Conservation (phyloP, 768 basidiomycete species). For the Amanita pallidorosea region DNA sequence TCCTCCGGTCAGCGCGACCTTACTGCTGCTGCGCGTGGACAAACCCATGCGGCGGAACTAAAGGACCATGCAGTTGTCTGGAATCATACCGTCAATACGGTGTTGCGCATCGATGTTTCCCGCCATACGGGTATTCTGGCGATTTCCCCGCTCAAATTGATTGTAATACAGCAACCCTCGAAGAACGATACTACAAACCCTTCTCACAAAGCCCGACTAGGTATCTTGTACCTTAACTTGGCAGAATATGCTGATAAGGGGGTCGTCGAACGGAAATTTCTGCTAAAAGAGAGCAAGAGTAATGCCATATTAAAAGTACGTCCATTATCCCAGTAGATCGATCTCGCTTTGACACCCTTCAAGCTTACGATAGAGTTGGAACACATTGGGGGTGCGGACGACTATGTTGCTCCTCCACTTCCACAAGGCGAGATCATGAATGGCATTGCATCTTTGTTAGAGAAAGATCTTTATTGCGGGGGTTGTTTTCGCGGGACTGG, state of each 20-base stretch:
- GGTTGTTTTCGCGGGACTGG: conserved; percentile 21
- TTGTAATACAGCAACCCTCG: conserved; percentile 52
- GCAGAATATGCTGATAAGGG: conserved; percentile 64
- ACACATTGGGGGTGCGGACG: conserved; percentile 39
- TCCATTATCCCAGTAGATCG: conserved; percentile 2
- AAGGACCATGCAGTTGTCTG: conserved; percentile 57
- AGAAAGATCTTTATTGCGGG: conserved; percentile 41
- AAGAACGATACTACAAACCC: conserved; percentile 40
- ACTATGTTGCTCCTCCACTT: conserved; percentile 55
- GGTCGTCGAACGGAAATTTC: conserved; percentile 49
- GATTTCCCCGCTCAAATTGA: conserved; percentile 54
- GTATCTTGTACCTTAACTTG: conserved; percentile 58
- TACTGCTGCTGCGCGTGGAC: conserved; percentile 35
- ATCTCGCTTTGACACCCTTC: neutral
- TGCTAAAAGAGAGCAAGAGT: conserved; percentile 63
- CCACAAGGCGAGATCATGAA: conserved; percentile 65
- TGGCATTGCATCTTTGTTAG: conserved; percentile 52
- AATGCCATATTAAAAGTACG: conserved; percentile 68
- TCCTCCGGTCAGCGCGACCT: neutral
- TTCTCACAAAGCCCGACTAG: conserved; percentile 50
- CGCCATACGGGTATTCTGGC: conserved; percentile 39
- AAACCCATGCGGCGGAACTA: conserved; percentile 48
- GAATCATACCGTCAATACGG: conserved; percentile 44
- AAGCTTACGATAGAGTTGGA: conserved; percentile 52
- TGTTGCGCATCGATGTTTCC: conserved; percentile 51